Evolutionary conservation across 1,284 basidiomycete species (phyloP), one percentile per base, ranked within the genome.

Genomic region (Malassezia globosa): DNA sequence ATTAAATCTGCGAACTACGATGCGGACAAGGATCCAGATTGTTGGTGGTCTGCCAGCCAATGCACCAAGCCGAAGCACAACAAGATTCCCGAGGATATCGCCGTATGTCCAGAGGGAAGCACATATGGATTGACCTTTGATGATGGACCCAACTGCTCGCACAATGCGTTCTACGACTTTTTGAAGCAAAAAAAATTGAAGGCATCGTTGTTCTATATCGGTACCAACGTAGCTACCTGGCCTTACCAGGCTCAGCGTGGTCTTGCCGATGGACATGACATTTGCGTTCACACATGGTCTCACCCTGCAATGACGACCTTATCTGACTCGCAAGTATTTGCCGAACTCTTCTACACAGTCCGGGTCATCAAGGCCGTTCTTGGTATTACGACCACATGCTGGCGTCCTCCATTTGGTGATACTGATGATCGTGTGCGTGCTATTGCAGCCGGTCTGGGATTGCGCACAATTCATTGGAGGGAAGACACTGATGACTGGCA

Each of bases 281-380:
- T 58, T 34, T 49, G 46, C 34, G 49, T 53, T 2, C 62, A 64
- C 41, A 64, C 56, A 19, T 60, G 56, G 56, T 53, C 53, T 7
- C 58, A 53, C 41, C 50, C 22, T 21, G 56, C 55, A 35, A 56
- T 55, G 56, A 56, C 59, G 4, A 49, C 51, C 2, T 42, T 59
- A 16, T 21, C 27, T 23, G 49, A 52, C 37, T 48, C 51, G 14
- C 37, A 59, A 25, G 75, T 72, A 23, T 77, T 77, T 54, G 76
- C 76, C 31, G 76, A 78, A 65, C 68, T 78, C 16, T 78, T 75
- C 64, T 77, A 77, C 72, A 73, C 75, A 34, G 66, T 66, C 37
- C 66, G 75, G 58, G 64, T 66, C 37, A 76, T 77, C 72, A 75
- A 76, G 63, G 63, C 65, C 24, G 59, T 77, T 48, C 52, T 73